A percentile compares a stretch with the other conserved stretches of the same genome.
These are phyloP conservation scores for Tothia fuscella DNA, from an alignment of 2,329 filamentous ascomycete species.

Conservation along the genomic window DNA sequence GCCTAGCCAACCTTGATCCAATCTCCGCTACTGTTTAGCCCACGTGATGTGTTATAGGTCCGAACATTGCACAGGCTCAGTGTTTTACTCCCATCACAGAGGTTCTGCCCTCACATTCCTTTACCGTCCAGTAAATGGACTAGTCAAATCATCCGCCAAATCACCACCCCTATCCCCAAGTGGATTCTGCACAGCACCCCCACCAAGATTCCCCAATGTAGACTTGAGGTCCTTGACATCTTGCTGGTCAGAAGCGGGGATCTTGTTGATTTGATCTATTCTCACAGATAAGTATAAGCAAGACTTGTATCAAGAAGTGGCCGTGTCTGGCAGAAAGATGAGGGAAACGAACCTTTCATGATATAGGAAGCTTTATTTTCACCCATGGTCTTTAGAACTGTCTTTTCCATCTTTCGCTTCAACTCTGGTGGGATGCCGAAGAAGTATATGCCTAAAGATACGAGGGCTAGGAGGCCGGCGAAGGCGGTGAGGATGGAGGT, in stretches of 20 bases:
- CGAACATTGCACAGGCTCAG: too few species aligned
- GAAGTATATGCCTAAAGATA: slow-evolving; percentile 31
- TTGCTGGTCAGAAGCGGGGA: slow-evolving; percentile 21
- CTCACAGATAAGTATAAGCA: too few species aligned
- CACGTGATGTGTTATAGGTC: too few species aligned
- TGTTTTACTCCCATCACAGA: too few species aligned
- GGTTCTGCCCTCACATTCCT: too few species aligned
- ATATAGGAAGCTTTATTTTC: slow-evolving; percentile 37
- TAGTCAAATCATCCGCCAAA: slow-evolving; percentile 9
- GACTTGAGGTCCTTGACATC: slow-evolving; percentile 24
- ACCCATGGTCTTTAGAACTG: slow-evolving; percentile 39
- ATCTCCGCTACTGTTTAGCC: too few species aligned
- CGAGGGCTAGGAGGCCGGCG: slow-evolving; percentile 24
- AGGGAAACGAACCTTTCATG: slow-evolving; percentile 21
- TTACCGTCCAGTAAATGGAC: slow-evolving; percentile 11
- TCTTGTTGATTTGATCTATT: slow-evolving; percentile 17
- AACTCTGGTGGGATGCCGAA: slow-evolving; percentile 36
- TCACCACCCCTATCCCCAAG: slow-evolving; percentile 20
- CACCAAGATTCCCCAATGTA: slow-evolving; percentile 20
- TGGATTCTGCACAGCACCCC: slow-evolving; percentile 25
- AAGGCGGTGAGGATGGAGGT: slow-evolving; percentile 12
- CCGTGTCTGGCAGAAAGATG: not conserved
- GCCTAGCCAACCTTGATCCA: too few species aligned
- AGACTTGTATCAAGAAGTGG: not conserved
- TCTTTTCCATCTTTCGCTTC: slow-evolving; percentile 34